These are phyloP conservation scores for Curvularia spicifera DNA, from an alignment of 2,329 filamentous ascomycete genomes.

Conservation along the genomic window DNA sequence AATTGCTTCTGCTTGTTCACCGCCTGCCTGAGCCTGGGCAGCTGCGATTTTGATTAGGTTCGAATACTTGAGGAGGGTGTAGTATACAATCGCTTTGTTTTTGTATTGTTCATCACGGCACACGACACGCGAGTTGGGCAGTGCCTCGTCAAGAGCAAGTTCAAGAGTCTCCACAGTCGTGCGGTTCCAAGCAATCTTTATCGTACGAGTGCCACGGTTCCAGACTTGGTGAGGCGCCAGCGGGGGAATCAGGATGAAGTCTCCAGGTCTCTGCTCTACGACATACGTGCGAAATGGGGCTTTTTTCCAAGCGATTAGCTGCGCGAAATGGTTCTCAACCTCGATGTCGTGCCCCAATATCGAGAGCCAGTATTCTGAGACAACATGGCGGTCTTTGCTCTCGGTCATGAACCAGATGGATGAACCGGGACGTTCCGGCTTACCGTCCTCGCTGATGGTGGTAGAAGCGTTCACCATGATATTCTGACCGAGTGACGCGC, in stretches of 20 bases:
- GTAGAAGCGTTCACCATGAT: constrained; percentile 94
- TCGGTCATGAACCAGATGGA: constrained; percentile 99
- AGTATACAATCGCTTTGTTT: constrained; percentile 95
- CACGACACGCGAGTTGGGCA: constrained; percentile 87
- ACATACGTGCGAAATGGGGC: constrained; percentile 93
- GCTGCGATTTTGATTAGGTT: constrained; percentile 64
- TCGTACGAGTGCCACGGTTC: constrained; percentile 93
- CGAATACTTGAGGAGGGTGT: constrained; percentile 80
- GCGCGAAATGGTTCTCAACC: constrained; percentile 95
- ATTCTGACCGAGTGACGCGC: constrained; percentile 92
- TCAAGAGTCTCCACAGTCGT: constrained; percentile 91
- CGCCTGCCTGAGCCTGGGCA: constrained; percentile 57
- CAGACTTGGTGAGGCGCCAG: constrained; percentile 96
- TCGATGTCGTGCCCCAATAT: constrained; percentile 95
- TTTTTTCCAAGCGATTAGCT: constrained; percentile 93
- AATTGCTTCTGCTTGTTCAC: constrained; percentile 47
- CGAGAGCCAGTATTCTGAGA: constrained; percentile 92
- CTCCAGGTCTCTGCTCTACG: constrained; percentile 86
- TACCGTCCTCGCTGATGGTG: constrained; percentile 68
- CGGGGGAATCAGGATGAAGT: constrained; percentile 92
- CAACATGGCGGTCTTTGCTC: constrained; percentile 85
- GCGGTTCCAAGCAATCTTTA: constrained; percentile 98
- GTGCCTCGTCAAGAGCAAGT: constrained; percentile 81
- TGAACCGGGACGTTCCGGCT: constrained; percentile 76
- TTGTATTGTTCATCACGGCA: constrained; percentile 99